Conservation (phyloP, 23 red algal genomes). For the Gracilaria domingensis region DNA sequence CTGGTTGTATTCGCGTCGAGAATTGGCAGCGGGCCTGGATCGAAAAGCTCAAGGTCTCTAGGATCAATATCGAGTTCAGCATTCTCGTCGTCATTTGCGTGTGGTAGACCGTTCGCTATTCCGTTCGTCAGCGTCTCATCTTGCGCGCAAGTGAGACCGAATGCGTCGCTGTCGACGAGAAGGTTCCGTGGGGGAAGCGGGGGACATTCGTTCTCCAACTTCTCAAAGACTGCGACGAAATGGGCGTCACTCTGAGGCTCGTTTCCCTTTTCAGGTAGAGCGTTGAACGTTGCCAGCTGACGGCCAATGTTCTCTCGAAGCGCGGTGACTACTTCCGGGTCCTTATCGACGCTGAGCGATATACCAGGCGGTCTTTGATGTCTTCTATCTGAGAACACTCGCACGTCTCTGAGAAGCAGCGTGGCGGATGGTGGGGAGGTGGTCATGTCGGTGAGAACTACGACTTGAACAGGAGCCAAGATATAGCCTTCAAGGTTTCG, state of each 20-base stretch:
- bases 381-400: conserved; percentile 40
- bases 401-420: conserved; percentile 21
- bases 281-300: conserved; percentile 41
- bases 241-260: neutral
- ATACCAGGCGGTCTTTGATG: neutral
- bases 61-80: neutral
- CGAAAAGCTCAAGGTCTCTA: conserved; percentile 5
- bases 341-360: conserved; percentile 2
- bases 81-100: neutral
- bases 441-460: conserved; percentile 42
- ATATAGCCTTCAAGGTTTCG: conserved; percentile 40
- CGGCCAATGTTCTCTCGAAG: conserved; percentile 38
- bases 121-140: neutral
- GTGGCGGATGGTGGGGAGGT: conserved; percentile 34
- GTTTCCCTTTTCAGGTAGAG: neutral
- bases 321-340: conserved; percentile 15
- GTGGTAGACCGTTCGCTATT: neutral
- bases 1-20: neutral
- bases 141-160: neutral
- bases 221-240: neutral
- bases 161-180: too few relatives aligned
- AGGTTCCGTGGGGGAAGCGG: neutral
- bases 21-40: neutral
- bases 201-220: neutral
- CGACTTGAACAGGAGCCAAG: conserved; percentile 27